Percentiles rank a stretch among this genome's conserved stretches.
phyloP scores from a whole-genome alignment of 306 rosid genomes.

The Spatholobus suberectus region DNA sequence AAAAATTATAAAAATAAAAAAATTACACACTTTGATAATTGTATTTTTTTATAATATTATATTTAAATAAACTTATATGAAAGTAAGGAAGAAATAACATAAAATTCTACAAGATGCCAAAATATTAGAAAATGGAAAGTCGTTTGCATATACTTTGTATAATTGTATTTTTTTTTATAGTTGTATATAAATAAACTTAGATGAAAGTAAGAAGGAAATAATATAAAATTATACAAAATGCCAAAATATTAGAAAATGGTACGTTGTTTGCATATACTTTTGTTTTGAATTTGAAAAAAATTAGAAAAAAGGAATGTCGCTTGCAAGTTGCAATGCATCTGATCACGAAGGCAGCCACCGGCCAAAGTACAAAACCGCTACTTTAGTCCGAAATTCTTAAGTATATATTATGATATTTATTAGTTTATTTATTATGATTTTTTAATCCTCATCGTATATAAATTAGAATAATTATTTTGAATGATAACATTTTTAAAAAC shows the following conservation, averaged over 20 bases:
- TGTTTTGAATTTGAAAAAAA: too few species aligned
- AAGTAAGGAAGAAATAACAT: background rate
- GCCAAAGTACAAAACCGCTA: background rate
- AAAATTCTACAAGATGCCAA: background rate
- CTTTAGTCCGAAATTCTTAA: background rate
- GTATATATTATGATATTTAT: background rate
- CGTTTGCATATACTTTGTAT: background rate
- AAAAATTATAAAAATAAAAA: background rate
- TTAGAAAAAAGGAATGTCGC: too few species aligned
- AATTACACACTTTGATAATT: background rate
- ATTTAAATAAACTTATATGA: background rate
- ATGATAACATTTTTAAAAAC: too few species aligned
- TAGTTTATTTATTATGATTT: background rate
- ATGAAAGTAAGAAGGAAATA: background rate
- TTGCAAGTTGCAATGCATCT: too few species aligned
- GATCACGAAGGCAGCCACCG: background rate
- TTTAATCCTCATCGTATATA: too few species aligned
- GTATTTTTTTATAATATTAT: background rate
- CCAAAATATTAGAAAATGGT: conserved; percentile 4
- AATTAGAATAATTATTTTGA: too few species aligned
- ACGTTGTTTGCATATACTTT: background rate
- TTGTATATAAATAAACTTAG: conserved; percentile 2
- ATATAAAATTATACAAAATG: background rate
- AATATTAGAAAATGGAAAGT: background rate
- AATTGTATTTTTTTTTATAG: too few species aligned